Evolutionary conservation across 2,329 filamentous ascomycete species (phyloP).

Genomic region (Alternaria brassicicola): DNA sequence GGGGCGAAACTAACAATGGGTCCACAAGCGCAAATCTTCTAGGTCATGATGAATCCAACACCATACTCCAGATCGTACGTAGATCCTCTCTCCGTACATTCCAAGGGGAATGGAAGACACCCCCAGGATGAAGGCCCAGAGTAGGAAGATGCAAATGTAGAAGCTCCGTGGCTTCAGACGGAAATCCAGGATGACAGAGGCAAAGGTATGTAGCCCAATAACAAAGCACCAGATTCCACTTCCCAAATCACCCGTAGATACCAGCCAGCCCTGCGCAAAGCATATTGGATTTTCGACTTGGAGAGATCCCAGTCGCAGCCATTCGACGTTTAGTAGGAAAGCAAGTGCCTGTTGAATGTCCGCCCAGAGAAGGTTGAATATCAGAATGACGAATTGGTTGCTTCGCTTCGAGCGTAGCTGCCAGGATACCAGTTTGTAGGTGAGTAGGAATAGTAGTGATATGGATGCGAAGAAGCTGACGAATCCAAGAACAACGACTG

Average conservation of each 20-base stretch:
- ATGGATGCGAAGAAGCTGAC: slow-evolving; percentile 55
- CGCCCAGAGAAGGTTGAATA: slow-evolving; percentile 71
- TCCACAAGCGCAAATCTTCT: slow-evolving; percentile 61
- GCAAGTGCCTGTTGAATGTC: slow-evolving; percentile 70
- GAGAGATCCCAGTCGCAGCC: slow-evolving; percentile 62
- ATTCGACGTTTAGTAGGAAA: slow-evolving; percentile 67
- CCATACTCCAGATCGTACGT: slow-evolving; percentile 70
- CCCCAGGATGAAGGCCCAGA: slow-evolving; percentile 67
- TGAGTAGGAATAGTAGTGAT: slow-evolving; percentile 53
- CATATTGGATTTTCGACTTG: slow-evolving; percentile 62
- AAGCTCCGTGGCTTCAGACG: slow-evolving; percentile 60
- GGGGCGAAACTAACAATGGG: slow-evolving; percentile 52
- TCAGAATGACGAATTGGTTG: slow-evolving; percentile 72
- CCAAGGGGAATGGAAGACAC: slow-evolving; percentile 61
- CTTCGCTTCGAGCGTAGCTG: slow-evolving; percentile 43
- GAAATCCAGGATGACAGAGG: slow-evolving; percentile 64
- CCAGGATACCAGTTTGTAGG: slow-evolving; percentile 54
- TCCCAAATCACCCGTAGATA: slow-evolving; percentile 69
- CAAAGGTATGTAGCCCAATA: slow-evolving; percentile 71
- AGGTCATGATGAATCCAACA: slow-evolving; percentile 68
- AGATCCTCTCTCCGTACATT: slow-evolving; percentile 56
- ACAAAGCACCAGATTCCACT: slow-evolving; percentile 70
- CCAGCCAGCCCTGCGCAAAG: slow-evolving; percentile 70
- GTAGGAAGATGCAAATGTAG: slow-evolving; percentile 53
- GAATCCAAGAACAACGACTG: slow-evolving; percentile 55